Conservation (phyloP, 441 rosid genomes). For the Raphanus hybrid region DNA sequence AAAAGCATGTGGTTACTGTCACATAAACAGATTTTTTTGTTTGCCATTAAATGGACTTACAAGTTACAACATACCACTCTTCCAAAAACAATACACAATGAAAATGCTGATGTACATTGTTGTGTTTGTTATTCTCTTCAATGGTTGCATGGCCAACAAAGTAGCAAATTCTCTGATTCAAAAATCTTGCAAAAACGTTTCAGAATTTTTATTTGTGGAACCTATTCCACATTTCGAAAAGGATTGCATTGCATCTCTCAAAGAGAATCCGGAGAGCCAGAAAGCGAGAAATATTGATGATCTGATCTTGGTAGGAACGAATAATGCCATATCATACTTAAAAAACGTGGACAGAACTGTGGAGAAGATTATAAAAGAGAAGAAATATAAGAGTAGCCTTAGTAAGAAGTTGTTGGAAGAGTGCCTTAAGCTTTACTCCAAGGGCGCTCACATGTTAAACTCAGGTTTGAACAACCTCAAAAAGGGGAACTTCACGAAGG, state of each 20-base stretch:
- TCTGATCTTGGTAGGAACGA: background rate
- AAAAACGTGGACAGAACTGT: background rate
- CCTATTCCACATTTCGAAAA: background rate
- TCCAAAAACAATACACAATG: background rate
- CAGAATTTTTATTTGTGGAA: background rate
- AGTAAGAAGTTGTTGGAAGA: background rate
- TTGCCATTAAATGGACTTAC: background rate
- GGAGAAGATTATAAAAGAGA: background rate
- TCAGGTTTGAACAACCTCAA: background rate
- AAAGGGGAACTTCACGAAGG: background rate
- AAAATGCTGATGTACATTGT: background rate
- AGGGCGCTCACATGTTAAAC: background rate
- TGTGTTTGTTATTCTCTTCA: background rate
- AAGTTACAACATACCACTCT: background rate
- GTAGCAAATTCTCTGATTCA: conserved; percentile 13
- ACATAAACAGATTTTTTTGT: background rate
- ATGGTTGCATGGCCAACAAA: conserved; percentile 18
- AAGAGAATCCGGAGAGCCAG: background rate
- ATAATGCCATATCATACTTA: background rate
- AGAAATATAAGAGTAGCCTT: background rate
- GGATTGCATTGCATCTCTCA: conserved; percentile 10
- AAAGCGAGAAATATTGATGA: background rate
- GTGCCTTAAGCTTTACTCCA: background rate
- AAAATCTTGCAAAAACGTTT: background rate
- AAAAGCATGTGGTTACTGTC: background rate